Evolutionary conservation across 2,329 filamentous ascomycete species (phyloP).

Genomic region (Pseudogymnoascus sp.): DNA sequence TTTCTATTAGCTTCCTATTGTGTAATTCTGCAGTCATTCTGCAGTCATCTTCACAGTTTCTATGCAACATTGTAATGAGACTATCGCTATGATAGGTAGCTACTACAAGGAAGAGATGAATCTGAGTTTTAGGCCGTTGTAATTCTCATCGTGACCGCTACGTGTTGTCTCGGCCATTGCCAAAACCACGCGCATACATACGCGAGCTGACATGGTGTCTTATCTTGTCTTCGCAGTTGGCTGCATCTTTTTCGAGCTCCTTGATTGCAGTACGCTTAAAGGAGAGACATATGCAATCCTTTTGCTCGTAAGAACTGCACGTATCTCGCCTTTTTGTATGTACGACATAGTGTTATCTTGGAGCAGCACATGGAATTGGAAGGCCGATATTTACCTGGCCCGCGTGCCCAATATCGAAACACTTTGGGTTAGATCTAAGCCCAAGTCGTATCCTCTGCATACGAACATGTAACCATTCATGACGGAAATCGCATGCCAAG

Average conservation of each 20-base stretch:
- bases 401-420: background rate
- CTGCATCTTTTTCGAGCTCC: background rate
- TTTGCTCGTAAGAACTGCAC: too few relatives aligned
- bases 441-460: background rate
- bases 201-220: background rate
- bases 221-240: background rate
- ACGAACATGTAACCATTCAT: background rate
- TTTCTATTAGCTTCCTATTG: background rate
- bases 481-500: background rate
- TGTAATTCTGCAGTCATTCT: background rate
- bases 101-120: background rate
- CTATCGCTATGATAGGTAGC: background rate
- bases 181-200: background rate
- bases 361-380: background rate
- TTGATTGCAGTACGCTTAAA: background rate
- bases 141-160: background rate
- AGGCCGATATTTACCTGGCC: background rate
- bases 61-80: background rate
- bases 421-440: background rate
- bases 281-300: too few relatives aligned
- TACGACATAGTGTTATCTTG: too few relatives aligned
- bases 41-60: background rate
- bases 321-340: too few relatives aligned
- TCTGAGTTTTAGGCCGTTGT: background rate
- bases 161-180: background rate